Evolutionary conservation across 371 early-diverging fungal species (phyloP), one percentile per base, ranked within the genome.

Genomic region (Actinomortierella wolfii): DNA sequence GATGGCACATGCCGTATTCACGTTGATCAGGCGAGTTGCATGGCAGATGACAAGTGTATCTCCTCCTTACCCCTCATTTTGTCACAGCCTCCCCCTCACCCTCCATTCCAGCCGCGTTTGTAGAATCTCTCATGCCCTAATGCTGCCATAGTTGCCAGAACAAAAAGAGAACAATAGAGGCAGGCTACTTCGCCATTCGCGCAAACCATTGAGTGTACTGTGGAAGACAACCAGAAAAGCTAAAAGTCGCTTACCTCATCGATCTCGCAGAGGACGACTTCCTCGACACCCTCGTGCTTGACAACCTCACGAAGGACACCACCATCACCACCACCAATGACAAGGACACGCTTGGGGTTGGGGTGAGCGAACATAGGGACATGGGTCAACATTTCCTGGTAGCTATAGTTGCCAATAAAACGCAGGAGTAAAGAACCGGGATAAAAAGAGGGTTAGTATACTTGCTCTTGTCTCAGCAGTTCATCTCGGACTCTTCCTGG

Each of bases 341-440:
- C 97, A 59, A 98, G 86, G 42, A 97, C 96, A 92, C 94, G 89
- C 79, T 91, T 88, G 62, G 98, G 98, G 85, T 93, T 86, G 57
- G 97, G 94, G 82, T 98, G 98, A 57, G 94, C 84, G 81, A 89
- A 94, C 82, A 98, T 81, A 29, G 98, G 95, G 52, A 95, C 81
- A 69, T 97, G 95, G 54, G 97, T 92, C 80, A 97, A 96, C 97
- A 97, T 97, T 83, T 98, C 98, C 82, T 98, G 97, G 83, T 97
- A 97, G 51, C 93, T 92, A 56, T 42, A 50, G 29, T 18, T 34
- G 20, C 44, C 28, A 51, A 40, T 26, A 24, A 25, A 9, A 2
- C 25, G 45, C 7, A 41, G 40, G 21, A 50, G 40, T 25, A 26
- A 29, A 13, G 13, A 56, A 45, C 44, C 41, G 13, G 24, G 51